These are phyloP conservation scores for Coemansia sp. DNA, from an alignment of 192 early-diverging fungal genomes.

Conservation along the genomic window DNA sequence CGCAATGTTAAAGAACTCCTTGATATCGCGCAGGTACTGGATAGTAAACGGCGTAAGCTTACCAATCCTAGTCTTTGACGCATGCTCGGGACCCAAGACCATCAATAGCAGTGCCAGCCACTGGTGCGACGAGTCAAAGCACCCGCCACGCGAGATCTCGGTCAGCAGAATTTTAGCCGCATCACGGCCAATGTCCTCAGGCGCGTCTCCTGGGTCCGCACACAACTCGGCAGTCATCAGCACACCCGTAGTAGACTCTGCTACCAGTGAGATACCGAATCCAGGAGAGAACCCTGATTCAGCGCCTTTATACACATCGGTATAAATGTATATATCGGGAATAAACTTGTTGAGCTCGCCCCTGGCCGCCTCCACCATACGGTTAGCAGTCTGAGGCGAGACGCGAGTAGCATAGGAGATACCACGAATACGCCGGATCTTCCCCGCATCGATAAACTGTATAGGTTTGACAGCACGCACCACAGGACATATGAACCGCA, in stretches of 20 bases:
- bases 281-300: constrained; percentile 93
- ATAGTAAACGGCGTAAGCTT: constrained; percentile 88
- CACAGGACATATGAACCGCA: constrained; percentile 84
- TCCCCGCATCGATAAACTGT: constrained; percentile 81
- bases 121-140: constrained; percentile 87
- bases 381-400: constrained; percentile 93
- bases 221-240: constrained; percentile 87
- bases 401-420: constrained; percentile 93
- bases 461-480: constrained; percentile 79
- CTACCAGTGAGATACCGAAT: constrained; percentile 90
- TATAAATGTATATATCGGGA: constrained; percentile 97
- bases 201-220: constrained; percentile 77
- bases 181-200: constrained; percentile 87
- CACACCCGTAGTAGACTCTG: constrained; percentile 85
- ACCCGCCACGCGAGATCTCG: constrained; percentile 89
- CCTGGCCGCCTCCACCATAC: constrained; percentile 87
- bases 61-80: constrained; percentile 86
- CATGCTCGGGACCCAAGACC: constrained; percentile 91
- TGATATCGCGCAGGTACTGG: constrained; percentile 90
- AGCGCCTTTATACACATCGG: constrained; percentile 96
- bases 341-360: constrained; percentile 89
- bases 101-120: constrained; percentile 87
- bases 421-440: constrained; percentile 93
- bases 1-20: constrained; percentile 85
- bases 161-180: constrained; percentile 78